Conservation (phyloP, 73 alveolate species). For the Paramecium caudatum region DNA sequence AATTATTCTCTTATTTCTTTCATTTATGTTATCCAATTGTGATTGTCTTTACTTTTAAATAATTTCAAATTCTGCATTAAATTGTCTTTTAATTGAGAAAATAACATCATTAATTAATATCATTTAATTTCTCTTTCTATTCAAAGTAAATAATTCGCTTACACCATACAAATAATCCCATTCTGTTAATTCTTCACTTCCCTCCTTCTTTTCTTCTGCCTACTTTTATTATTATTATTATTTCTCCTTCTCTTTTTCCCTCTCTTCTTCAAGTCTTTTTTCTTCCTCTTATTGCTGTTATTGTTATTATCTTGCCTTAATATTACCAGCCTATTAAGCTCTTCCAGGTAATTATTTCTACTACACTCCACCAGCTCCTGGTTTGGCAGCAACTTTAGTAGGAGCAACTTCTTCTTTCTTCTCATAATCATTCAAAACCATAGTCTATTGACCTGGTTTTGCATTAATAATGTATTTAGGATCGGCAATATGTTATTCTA, state of each 20-base stretch:
- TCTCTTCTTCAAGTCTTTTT: conserved; percentile 67
- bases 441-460: conserved; percentile 70
- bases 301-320: conserved; percentile 56
- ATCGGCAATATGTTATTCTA: conserved; percentile 74
- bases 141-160: conserved; percentile 92
- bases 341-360: conserved; percentile 57
- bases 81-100: conserved; percentile 88
- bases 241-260: conserved; percentile 59
- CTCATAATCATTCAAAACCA: conserved; percentile 77
- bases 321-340: conserved; percentile 54
- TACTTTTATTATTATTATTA: conserved; percentile 25
- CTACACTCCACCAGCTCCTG: conserved; percentile 50
- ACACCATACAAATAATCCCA: conserved; percentile 92
- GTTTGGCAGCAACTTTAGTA: conserved; percentile 73
- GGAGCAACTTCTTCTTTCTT: conserved; percentile 79
- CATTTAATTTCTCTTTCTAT: conserved; percentile 94
- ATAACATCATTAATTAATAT: conserved; percentile 88
- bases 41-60: conserved; percentile 89
- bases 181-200: conserved; percentile 79
- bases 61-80: conserved; percentile 90
- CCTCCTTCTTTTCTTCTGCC: conserved; percentile 77
- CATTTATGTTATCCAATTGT: conserved; percentile 87
- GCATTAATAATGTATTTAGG: conserved; percentile 72
- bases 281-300: conserved; percentile 68
- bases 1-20: conserved; percentile 91